Conservation (phyloP, 1,139 yeast genomes). For the Zygosaccharomyces sapae region DNA sequence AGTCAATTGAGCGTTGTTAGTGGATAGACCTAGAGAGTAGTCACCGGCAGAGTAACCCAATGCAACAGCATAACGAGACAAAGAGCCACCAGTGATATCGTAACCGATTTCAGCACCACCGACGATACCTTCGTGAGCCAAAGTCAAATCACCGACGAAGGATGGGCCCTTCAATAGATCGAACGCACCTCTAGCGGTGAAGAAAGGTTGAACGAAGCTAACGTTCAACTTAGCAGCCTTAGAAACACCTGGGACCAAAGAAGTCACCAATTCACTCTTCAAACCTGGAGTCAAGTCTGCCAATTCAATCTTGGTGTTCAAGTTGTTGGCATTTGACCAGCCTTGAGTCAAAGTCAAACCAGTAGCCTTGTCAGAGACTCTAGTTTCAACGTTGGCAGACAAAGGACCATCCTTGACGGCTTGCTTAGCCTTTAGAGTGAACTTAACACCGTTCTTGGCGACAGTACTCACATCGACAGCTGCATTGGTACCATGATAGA, state of each 20-base stretch:
- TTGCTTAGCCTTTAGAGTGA: conserved; percentile 92
- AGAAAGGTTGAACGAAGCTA: conserved; percentile 87
- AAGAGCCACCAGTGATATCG: conserved; percentile 88
- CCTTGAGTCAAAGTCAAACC: conserved; percentile 95
- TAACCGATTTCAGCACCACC: conserved; percentile 98
- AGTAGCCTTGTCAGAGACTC: conserved; percentile 87
- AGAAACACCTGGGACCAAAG: conserved; percentile 81
- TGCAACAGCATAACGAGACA: conserved; percentile 92
- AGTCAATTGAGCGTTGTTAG: conserved; percentile 85
- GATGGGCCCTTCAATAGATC: conserved; percentile 94
- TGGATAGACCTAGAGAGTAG: conserved; percentile 82
- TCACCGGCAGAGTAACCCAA: conserved; percentile 87
- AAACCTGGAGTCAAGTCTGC: conserved; percentile 92
- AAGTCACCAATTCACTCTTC: conserved; percentile 86
- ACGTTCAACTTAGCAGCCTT: conserved; percentile 89
- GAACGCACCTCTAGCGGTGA: conserved; percentile 91
- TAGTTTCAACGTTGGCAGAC: conserved; percentile 87
- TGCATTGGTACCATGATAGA: conserved; percentile 87
- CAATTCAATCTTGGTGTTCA: conserved; percentile 91
- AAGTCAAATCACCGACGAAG: conserved; percentile 90
- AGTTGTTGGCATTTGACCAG: conserved; percentile 91
- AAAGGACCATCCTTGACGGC: conserved; percentile 72
- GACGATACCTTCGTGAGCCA: conserved; percentile 94
- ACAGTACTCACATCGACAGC: conserved; percentile 84
- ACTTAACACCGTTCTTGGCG: conserved; percentile 95